These are phyloP conservation scores for Hypoxylon sp. DNA, from an alignment of 2,329 filamentous ascomycete species.

Conservation along the genomic window DNA sequence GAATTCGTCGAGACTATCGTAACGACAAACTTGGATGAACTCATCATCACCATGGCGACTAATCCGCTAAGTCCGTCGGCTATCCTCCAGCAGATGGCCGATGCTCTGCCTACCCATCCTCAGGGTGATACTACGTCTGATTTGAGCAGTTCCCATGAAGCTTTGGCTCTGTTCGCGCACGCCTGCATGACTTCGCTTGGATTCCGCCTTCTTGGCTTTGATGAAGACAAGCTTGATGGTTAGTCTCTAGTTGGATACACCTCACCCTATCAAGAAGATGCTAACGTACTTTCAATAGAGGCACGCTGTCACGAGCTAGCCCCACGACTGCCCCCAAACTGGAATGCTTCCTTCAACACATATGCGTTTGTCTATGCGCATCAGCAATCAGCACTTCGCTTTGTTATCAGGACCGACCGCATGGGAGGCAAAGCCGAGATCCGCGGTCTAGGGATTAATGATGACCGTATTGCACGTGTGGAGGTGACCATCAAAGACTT, in stretches of 20 bases:
- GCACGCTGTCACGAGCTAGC: constrained; percentile 69
- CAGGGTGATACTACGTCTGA: constrained; percentile 70
- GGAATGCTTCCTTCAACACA: constrained; percentile 81
- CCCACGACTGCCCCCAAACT: constrained; percentile 78
- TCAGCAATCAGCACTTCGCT: constrained; percentile 86
- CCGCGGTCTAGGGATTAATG: constrained; percentile 81
- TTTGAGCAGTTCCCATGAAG: constrained; percentile 82
- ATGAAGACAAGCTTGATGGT: constrained; percentile 84
- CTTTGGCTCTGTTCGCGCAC: constrained; percentile 86
- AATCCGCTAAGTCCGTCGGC: constrained; percentile 61
- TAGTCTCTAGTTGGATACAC: constrained; percentile 46
- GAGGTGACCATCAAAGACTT: constrained; percentile 83
- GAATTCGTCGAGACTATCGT: constrained; percentile 12
- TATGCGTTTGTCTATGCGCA: constrained; percentile 91
- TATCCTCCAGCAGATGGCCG: constrained; percentile 70
- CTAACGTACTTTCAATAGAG: constrained; percentile 59
- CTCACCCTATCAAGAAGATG: constrained; percentile 10
- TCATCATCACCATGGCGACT: constrained; percentile 42
- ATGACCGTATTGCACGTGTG: constrained; percentile 84
- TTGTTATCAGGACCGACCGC: constrained; percentile 84
- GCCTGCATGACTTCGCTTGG: constrained; percentile 84
- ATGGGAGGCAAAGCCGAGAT: constrained; percentile 88
- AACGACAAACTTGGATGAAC: constrained; percentile 9
- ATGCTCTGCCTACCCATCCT: constrained; percentile 70
- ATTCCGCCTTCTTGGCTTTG: constrained; percentile 86